Conservation (phyloP, 768 basidiomycete species). For the Sporobolomyces phaffii region DNA sequence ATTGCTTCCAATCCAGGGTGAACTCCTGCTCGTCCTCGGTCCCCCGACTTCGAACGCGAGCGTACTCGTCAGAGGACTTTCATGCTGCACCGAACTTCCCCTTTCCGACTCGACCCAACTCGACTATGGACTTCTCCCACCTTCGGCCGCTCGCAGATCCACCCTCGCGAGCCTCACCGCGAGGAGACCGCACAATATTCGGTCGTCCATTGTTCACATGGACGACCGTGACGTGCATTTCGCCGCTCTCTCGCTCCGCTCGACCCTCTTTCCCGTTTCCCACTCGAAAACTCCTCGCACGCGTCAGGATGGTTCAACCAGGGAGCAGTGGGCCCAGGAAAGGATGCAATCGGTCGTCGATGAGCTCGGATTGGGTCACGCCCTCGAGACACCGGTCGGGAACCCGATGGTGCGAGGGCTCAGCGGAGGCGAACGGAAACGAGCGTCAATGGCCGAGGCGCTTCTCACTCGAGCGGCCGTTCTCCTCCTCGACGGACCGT, state of each 20-base stretch:
- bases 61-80: constrained; percentile 22
- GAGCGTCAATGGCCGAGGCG: constrained; percentile 51
- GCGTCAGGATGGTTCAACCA: constrained; percentile 43
- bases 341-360: constrained; percentile 50
- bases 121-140: constrained; percentile 31
- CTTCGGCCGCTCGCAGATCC: not conserved
- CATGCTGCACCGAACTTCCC: constrained; percentile 17
- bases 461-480: constrained; percentile 46
- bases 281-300: constrained; percentile 51
- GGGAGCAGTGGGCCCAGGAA: constrained; percentile 45
- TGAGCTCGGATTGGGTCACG: constrained; percentile 72
- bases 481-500: constrained; percentile 56
- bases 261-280: constrained; percentile 55
- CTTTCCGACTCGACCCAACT: constrained; percentile 23
- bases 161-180: not conserved
- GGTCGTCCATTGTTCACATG: constrained; percentile 48
- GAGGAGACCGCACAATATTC: constrained; percentile 40
- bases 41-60: constrained; percentile 28
- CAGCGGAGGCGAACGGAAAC: constrained; percentile 52
- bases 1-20: constrained; percentile 17
- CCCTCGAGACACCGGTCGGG: constrained; percentile 65
- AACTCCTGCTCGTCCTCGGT: constrained; percentile 29
- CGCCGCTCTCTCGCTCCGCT: constrained; percentile 49
- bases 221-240: constrained; percentile 49
- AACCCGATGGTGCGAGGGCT: constrained; percentile 62